Percentiles rank a stretch among this genome's conserved stretches.
These are phyloP conservation scores for Cordia subcordata DNA, from an alignment of 257 asterid species.

Conservation along the genomic window DNA sequence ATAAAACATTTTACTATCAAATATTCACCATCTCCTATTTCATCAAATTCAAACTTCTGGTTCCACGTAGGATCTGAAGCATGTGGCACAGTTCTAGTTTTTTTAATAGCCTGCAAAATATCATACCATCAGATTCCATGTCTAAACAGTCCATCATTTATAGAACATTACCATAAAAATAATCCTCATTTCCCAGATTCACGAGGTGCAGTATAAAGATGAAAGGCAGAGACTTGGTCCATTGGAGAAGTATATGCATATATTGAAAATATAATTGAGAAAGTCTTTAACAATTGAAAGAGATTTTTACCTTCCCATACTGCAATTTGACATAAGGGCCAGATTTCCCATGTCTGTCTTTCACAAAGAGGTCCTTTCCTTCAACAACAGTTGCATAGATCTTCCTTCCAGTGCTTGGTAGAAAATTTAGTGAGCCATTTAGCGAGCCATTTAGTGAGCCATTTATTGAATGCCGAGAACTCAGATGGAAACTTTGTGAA, in stretches of 20 bases:
- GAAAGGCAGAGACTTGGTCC: background rate
- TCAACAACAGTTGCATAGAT: constrained; percentile 61
- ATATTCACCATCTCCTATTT: constrained; percentile 84
- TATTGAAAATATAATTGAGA: background rate
- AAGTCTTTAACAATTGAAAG: background rate
- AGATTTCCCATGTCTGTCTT: constrained; percentile 73
- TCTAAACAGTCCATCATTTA: background rate
- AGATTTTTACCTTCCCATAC: constrained; percentile 73
- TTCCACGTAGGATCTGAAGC: constrained; percentile 77
- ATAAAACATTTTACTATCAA: constrained; percentile 70
- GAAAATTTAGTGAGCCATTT: constrained; percentile 43
- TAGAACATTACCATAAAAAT: background rate
- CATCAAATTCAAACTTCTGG: constrained; percentile 90
- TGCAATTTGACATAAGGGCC: constrained; percentile 77
- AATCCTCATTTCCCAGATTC: background rate
- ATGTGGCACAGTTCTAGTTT: constrained; percentile 59
- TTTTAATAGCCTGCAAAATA: constrained; percentile 47
- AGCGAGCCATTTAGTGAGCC: constrained; percentile 49
- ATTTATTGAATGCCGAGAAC: constrained; percentile 43
- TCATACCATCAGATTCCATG: background rate
- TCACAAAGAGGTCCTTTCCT: constrained; percentile 69
- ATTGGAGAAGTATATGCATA: background rate
- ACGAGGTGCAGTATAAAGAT: background rate
- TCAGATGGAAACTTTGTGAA: constrained; percentile 40
- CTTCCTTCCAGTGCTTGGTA: constrained; percentile 72